Evolutionary conservation across 1,284 basidiomycete genomes (phyloP).

Genomic region (Coniferiporia sulphurascens): DNA sequence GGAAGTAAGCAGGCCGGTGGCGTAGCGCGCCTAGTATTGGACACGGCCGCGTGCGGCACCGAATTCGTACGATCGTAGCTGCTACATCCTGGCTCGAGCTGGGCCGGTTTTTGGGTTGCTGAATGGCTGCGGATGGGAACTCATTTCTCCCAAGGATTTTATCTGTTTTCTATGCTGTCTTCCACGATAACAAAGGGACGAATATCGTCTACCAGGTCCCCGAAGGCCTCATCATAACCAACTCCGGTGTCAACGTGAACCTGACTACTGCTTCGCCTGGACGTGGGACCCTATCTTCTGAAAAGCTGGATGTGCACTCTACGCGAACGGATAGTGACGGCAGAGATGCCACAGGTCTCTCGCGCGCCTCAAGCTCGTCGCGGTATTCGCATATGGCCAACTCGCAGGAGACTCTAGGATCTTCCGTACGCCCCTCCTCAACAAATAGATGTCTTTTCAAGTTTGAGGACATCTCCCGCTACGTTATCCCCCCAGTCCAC

Average conservation of each 20-base stretch:
- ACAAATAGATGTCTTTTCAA: conserved; percentile 68
- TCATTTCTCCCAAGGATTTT: conserved; percentile 78
- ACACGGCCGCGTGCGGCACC: no score
- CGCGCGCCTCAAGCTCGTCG: conserved; percentile 17
- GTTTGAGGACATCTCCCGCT: conserved; percentile 89
- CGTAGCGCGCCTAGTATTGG: not conserved
- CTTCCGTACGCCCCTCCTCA: conserved; percentile 39
- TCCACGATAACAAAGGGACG: conserved; percentile 78
- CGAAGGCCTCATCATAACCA: conserved; percentile 67
- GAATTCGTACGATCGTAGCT: no score
- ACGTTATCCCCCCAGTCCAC: conserved; percentile 86
- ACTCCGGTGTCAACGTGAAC: conserved; percentile 11
- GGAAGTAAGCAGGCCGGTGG: not conserved
- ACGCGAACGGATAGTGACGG: conserved; percentile 26
- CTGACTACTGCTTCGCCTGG: conserved; percentile 34
- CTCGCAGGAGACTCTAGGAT: conserved; percentile 15
- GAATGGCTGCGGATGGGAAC: conserved; percentile 49
- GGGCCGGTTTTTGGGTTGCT: no score
- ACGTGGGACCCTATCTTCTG: conserved; percentile 38
- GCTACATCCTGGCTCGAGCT: no score
- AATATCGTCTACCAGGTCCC: conserved; percentile 89
- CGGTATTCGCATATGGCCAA: conserved; percentile 11
- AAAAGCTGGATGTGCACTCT: conserved; percentile 34
- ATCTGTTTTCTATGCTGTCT: conserved; percentile 85
- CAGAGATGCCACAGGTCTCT: conserved; percentile 3